Conservation (phyloP, 164 flowering plant species). For the Tetracentron sinense region DNA sequence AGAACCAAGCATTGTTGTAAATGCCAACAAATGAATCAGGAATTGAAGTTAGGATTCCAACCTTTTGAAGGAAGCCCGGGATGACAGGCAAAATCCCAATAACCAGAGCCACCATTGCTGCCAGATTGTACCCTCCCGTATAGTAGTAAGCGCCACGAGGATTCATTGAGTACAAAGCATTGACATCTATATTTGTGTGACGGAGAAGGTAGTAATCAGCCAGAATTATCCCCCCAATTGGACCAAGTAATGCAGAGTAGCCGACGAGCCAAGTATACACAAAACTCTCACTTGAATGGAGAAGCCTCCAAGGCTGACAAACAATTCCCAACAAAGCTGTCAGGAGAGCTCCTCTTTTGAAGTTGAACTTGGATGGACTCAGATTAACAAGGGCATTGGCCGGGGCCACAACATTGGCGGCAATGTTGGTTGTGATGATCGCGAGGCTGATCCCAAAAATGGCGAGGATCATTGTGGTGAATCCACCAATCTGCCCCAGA, state of each 20-base stretch:
- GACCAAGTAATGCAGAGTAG: slow-evolving; percentile 85
- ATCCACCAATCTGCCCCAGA: slow-evolving; percentile 62
- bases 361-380: slow-evolving; percentile 69
- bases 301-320: slow-evolving; percentile 91
- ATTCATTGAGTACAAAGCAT: slow-evolving; percentile 52
- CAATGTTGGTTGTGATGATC: slow-evolving; percentile 81
- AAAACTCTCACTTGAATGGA: slow-evolving; percentile 77
- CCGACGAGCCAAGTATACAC: slow-evolving; percentile 94
- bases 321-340: slow-evolving; percentile 77
- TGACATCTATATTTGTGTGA: slow-evolving; percentile 34
- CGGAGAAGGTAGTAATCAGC: slow-evolving; percentile 70
- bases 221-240: slow-evolving; percentile 72
- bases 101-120: slow-evolving; percentile 57
- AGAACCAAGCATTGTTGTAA: slow-evolving; percentile 86
- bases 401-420: slow-evolving; percentile 89
- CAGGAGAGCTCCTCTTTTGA: slow-evolving; percentile 63
- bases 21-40: slow-evolving; percentile 33
- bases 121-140: slow-evolving; percentile 62
- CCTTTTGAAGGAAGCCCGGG: slow-evolving; percentile 81
- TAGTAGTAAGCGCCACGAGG: slow-evolving; percentile 65
- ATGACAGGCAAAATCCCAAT: slow-evolving; percentile 76
- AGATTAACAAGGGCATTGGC: slow-evolving; percentile 89
- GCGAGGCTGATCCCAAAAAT: slow-evolving; percentile 80
- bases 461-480: slow-evolving; percentile 44
- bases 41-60: slow-evolving; percentile 42